These are phyloP conservation scores for Cryptococcus sp. DNA, from an alignment of 1,284 basidiomycete species.

Conservation along the genomic window DNA sequence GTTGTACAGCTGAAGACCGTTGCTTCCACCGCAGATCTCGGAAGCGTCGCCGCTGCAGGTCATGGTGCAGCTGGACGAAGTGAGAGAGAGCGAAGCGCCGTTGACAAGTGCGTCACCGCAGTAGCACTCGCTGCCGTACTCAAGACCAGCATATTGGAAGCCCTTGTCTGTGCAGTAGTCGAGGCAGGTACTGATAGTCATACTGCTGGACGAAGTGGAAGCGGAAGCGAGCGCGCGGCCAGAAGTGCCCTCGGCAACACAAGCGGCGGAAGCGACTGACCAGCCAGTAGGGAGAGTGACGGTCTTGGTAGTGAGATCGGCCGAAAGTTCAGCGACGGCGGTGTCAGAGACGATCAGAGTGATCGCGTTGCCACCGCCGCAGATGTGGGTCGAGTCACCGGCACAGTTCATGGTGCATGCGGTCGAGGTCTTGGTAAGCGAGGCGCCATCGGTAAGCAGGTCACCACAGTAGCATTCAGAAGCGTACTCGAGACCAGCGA, in stretches of 20 bases:
- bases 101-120: conserved; percentile 17
- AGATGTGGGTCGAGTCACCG: conserved; percentile 16
- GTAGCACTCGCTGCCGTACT: conserved; percentile 19
- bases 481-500: conserved; percentile 32
- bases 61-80: conserved; percentile 9
- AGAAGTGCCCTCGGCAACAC: conserved; percentile 12
- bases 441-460: conserved; percentile 9
- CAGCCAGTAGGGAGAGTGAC: conserved; percentile 17
- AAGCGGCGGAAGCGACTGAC: conserved; percentile 16
- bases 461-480: conserved; percentile 32
- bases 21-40: conserved; percentile 31
- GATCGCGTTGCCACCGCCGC: conserved; percentile 21
- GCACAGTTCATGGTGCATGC: conserved; percentile 20
- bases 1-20: conserved; percentile 30
- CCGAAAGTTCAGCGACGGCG: conserved; percentile 5
- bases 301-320: conserved; percentile 2
- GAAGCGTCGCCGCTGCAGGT: conserved; percentile 20
- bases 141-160: conserved; percentile 31
- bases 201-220: conserved; percentile 10
- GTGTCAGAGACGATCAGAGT: conserved; percentile 10
- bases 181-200: conserved; percentile 27
- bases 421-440: neutral
- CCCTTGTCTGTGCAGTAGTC: conserved; percentile 23
- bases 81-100: conserved; percentile 13
- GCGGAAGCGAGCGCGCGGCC: conserved; percentile 25